Base-by-base conservation (phyloP, 345 rosid species). In the Xanthoceras sorbifolium region DNA sequence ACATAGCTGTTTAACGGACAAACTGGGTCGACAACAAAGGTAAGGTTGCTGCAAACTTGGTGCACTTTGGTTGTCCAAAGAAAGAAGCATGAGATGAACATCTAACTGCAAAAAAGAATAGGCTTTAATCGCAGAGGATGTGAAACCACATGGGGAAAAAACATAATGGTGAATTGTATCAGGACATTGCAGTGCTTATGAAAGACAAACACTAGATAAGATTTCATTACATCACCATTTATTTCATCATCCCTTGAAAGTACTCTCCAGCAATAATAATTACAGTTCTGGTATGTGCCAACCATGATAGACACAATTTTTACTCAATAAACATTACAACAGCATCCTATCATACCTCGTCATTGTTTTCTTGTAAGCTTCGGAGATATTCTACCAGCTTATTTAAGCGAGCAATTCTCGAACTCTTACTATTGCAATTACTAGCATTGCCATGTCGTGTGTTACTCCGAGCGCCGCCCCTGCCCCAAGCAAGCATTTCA, bases 401-500 rank as follows among this genome's bases (percentile, higher is more conserved):
- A 77, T 87, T 90, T 69, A 91, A 64, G 83, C 99, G 97, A 77
- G 87, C 76, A 70, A 66, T 88, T 54, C 91, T 87, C 15, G 85
- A 80, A 81, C 36, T 87, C 89, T 85, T 91, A 81, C 60, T 85
- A 80, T 66, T 83, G 78, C 87, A 81, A 76, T 86, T 80, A 80
- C 82, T 83, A 68, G 85, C 69, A 80, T 80, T 90, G 11, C 95
- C 97, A 77, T 94, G 97, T 63, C 98, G 86, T 10, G 95, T 87
- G 80, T 87, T 86, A 86, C 98, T 94, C 79, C 98, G 85, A 66
- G 90, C 74, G 55, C 98, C 98, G 54, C 98, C 98, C 87, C 87
- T 86, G 54, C 98, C 98, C 98, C 98, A 94, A 61, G 89, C 93
- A 87, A 90, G 92, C 87, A 82, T 77, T 75, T 94, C 98, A 2